A percentile compares a stretch with the other conserved stretches of the same genome.
Conservation (phyloP, 108 stramenopile species). For the Cyclotella kingstonii region DNA sequence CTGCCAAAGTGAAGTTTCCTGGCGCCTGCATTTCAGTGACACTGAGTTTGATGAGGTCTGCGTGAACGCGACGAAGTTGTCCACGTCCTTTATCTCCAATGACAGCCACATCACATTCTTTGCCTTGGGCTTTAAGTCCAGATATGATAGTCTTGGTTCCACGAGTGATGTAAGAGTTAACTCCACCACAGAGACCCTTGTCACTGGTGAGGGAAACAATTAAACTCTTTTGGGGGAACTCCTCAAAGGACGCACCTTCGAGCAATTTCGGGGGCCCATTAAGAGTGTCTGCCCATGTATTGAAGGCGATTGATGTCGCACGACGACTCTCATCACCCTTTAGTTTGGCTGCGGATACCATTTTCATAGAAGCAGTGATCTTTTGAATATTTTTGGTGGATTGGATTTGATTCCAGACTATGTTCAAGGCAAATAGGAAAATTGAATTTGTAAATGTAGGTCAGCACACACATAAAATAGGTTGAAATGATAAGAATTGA, state of each 20-base stretch:
- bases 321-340: conserved; percentile 95
- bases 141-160: conserved; percentile 56
- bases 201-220: conserved; percentile 94
- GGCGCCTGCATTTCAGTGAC: conserved; percentile 79
- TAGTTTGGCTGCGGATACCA: conserved; percentile 99
- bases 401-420: conserved; percentile 92
- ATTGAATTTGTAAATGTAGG: too few relatives aligned
- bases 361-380: conserved; percentile 99
- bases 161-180: conserved; percentile 95
- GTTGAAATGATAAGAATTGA: conserved; percentile 1
- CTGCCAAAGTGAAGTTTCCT: conserved; percentile 79
- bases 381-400: conserved; percentile 99
- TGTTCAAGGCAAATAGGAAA: conserved; percentile 4
- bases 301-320: conserved; percentile 71
- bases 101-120: conserved; percentile 84
- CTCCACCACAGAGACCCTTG: conserved; percentile 98
- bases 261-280: conserved; percentile 49
- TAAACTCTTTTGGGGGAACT: conserved; percentile 85
- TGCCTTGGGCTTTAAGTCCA: conserved; percentile 71
- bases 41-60: conserved; percentile 60
- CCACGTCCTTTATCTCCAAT: conserved; percentile 98
- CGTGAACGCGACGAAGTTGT: conserved; percentile 78
- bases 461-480: conserved; percentile 2
- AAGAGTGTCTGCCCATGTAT: conserved; percentile 71
- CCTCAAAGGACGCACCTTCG: conserved; percentile 74